Percentiles rank a stretch among this genome's conserved stretches.
Conservation (phyloP, 108 stramenopile species). For the Cyclotella choctawhatcheeana region DNA sequence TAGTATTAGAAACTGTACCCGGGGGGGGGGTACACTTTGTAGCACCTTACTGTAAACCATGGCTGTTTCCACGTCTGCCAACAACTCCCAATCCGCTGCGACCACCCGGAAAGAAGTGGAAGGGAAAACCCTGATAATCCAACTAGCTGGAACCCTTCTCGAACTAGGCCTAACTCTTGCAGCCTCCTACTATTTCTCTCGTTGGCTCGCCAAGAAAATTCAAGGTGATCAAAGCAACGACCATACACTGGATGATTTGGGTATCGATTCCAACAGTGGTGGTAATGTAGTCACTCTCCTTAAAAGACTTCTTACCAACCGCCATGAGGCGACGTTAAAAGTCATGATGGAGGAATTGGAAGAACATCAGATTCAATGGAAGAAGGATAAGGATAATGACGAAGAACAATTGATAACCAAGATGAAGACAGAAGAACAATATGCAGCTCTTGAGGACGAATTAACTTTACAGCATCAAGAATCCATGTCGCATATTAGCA, state of each 20-base stretch:
- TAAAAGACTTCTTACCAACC: slow-evolving; percentile 21
- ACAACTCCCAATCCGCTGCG: background rate
- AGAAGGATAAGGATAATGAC: slow-evolving; percentile 10
- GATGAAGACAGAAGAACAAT: slow-evolving; percentile 6
- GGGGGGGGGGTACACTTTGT: too few relatives aligned
- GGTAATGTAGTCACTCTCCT: slow-evolving; percentile 18
- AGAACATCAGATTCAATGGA: slow-evolving; percentile 20
- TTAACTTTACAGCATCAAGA: slow-evolving; percentile 27
- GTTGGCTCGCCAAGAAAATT: slow-evolving; percentile 30
- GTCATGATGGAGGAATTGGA: slow-evolving; percentile 44
- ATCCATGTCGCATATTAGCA: slow-evolving; percentile 21
- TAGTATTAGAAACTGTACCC: too few relatives aligned
- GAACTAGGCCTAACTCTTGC: slow-evolving; percentile 44
- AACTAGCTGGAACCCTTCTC: slow-evolving; percentile 22
- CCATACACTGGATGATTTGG: slow-evolving; percentile 20
- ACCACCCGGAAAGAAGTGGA: slow-evolving; percentile 22
- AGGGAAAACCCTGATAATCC: slow-evolving; percentile 18
- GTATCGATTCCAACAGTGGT: slow-evolving; percentile 8
- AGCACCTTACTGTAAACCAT: too few relatives aligned
- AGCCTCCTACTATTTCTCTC: slow-evolving; percentile 42
- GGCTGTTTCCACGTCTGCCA: background rate
- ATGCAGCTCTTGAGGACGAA: slow-evolving; percentile 21
- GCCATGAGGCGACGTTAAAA: slow-evolving; percentile 34
- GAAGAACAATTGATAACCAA: slow-evolving; percentile 11
- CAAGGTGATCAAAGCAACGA: slow-evolving; percentile 7